phyloP scores from a whole-genome alignment of 2,329 filamentous ascomycete genomes.

The Cryphonectria parasitica region DNA sequence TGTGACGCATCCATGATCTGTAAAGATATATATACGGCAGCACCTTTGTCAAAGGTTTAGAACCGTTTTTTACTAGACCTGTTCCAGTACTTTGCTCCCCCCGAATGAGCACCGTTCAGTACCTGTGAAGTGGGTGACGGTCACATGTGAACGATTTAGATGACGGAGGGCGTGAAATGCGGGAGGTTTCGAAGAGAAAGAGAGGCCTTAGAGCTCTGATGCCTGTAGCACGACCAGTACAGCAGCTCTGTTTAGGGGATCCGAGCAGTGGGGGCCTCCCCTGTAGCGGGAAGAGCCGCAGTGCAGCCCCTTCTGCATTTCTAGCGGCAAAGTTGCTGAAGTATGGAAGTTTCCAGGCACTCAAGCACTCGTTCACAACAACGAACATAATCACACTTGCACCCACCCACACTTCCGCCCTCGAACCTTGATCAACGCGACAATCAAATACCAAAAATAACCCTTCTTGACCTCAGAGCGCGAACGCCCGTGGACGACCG shows the following conservation, averaged over 20 bases:
- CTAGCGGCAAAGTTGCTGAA: constrained; percentile 7
- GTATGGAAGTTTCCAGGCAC: background rate
- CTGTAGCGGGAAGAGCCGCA: constrained; percentile 20
- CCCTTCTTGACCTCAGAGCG: background rate
- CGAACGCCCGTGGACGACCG: background rate
- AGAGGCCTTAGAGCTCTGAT: background rate
- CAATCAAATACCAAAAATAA: background rate
- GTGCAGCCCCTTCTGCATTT: constrained; percentile 14
- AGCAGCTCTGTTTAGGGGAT: background rate
- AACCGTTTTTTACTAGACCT: background rate
- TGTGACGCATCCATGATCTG: constrained; percentile 24
- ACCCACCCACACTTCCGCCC: background rate
- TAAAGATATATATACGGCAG: background rate
- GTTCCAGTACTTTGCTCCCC: background rate
- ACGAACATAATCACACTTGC: background rate
- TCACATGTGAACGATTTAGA: background rate
- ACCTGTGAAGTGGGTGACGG: background rate
- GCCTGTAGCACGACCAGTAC: constrained; percentile 5
- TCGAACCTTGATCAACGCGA: background rate
- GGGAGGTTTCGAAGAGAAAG: background rate
- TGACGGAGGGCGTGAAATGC: background rate
- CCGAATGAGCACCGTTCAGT: background rate
- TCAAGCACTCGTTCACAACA: background rate
- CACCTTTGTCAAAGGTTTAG: background rate
- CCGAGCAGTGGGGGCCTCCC: background rate